Conservation (phyloP, 805 yeast species). For the Sungouiella blattae region DNA sequence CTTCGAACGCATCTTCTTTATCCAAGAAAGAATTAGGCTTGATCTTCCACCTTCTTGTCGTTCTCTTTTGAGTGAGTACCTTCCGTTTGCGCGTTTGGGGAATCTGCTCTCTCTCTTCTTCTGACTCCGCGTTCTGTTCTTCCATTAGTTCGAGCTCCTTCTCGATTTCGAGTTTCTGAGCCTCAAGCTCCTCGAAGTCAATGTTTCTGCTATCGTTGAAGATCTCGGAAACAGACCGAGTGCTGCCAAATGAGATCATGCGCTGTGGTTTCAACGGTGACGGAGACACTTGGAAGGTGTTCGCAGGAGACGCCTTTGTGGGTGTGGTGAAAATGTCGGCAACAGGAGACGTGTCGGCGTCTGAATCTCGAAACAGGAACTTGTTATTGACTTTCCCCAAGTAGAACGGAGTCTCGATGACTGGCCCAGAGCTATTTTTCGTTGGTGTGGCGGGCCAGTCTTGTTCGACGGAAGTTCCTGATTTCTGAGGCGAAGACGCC, state of each 20-base stretch:
- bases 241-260: constrained; percentile 18
- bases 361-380: constrained; percentile 11
- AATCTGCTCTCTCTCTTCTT: constrained; percentile 3
- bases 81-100: constrained; percentile 13
- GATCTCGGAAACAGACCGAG: constrained; percentile 39
- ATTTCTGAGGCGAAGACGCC: constrained; percentile 8
- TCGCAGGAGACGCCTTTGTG: neutral
- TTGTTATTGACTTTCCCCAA: constrained; percentile 13
- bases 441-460: neutral
- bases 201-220: constrained; percentile 41
- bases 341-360: neutral
- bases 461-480: neutral
- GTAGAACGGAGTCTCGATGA: constrained; percentile 13
- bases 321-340: constrained; percentile 1
- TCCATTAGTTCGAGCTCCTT: constrained; percentile 8
- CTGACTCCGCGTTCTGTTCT: constrained; percentile 6
- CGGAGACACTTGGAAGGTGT: constrained; percentile 40
- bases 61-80: constrained; percentile 48
- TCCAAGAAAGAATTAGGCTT: constrained; percentile 31
- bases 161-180: constrained; percentile 14
- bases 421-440: neutral
- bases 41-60: constrained; percentile 49
- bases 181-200: constrained; percentile 14
- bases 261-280: constrained; percentile 41
- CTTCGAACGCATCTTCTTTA: constrained; percentile 28